A percentile compares a stretch with the other conserved stretches of the same genome.
Evolutionary conservation across 1,284 basidiomycete genomes (phyloP).

Genomic region (Leccinum cinnamomeum): DNA sequence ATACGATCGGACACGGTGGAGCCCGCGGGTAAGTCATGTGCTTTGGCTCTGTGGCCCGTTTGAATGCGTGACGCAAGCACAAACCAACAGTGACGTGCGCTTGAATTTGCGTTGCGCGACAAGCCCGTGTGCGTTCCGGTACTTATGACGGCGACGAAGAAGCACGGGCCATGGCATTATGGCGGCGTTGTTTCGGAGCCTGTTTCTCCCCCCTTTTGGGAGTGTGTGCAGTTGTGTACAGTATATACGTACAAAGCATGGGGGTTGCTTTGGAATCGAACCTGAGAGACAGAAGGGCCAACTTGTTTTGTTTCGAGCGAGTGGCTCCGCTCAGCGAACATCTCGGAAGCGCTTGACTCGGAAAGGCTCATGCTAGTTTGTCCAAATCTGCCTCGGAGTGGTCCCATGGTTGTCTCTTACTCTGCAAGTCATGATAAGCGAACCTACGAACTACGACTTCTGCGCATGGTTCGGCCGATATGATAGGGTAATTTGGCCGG

Average conservation of each 20-base stretch:
- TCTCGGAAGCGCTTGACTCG: not conserved
- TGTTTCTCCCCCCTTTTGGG: not conserved
- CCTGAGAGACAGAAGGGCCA: not conserved
- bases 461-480: not conserved
- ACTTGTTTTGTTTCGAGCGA: not conserved
- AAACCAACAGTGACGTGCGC: not conserved
- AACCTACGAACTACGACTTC: not conserved
- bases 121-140: not conserved
- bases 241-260: slow-evolving; percentile 8
- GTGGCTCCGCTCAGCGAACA: not conserved
- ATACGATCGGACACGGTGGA: slow-evolving; percentile 2
- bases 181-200: slow-evolving; percentile 1
- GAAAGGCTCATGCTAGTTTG: not conserved
- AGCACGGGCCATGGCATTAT: not conserved
- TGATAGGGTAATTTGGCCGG: not conserved
- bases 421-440: not conserved
- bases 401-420: not conserved
- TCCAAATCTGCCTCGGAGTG: slow-evolving; percentile 3
- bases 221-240: not conserved
- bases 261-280: not conserved
- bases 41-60: not conserved
- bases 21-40: not conserved
- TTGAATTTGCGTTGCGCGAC: not conserved
- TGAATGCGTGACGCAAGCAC: not conserved
- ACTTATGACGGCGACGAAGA: slow-evolving; percentile 1